These are phyloP conservation scores for Calocybe gangraenosa DNA, from an alignment of 768 basidiomycete genomes.

Conservation along the genomic window DNA sequence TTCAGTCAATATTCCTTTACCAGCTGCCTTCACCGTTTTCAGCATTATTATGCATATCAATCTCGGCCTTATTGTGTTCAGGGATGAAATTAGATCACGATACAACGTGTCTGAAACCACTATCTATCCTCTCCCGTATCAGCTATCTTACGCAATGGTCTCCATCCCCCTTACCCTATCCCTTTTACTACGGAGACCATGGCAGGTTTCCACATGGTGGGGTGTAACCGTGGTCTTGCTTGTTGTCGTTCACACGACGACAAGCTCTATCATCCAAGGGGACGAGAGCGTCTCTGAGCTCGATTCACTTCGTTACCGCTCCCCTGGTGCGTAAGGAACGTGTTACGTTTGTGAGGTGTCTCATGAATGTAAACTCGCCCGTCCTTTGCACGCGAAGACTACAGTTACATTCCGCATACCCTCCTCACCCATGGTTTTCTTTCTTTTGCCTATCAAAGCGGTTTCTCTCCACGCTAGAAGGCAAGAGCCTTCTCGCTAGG, in stretches of 20 bases:
- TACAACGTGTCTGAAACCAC: constrained; percentile 19
- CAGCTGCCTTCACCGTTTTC: constrained; percentile 41
- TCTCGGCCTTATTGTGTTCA: constrained; percentile 38
- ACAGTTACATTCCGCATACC: no score
- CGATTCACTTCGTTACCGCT: constrained; percentile 49
- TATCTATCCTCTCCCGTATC: constrained; percentile 26
- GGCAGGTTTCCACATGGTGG: constrained; percentile 58
- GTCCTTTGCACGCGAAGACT: no score
- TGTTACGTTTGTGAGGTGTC: neutral
- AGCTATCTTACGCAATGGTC: constrained; percentile 31
- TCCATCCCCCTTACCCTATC: constrained; percentile 46
- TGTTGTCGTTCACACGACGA: constrained; percentile 40
- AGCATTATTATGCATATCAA: constrained; percentile 50
- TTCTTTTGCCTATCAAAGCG: no score
- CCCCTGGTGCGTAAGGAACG: constrained; percentile 44
- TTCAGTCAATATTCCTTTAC: constrained; percentile 37
- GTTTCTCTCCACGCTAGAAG: no score
- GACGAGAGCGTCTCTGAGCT: constrained; percentile 45
- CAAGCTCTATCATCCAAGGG: constrained; percentile 39
- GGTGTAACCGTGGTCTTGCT: constrained; percentile 38
- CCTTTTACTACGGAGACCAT: constrained; percentile 41
- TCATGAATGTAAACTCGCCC: no score
- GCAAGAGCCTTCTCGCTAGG: no score
- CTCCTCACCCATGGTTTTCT: no score
- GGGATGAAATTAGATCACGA: constrained; percentile 31